Conservation (phyloP, 1,139 yeast genomes). For the Geotrichum phurueaensis region DNA sequence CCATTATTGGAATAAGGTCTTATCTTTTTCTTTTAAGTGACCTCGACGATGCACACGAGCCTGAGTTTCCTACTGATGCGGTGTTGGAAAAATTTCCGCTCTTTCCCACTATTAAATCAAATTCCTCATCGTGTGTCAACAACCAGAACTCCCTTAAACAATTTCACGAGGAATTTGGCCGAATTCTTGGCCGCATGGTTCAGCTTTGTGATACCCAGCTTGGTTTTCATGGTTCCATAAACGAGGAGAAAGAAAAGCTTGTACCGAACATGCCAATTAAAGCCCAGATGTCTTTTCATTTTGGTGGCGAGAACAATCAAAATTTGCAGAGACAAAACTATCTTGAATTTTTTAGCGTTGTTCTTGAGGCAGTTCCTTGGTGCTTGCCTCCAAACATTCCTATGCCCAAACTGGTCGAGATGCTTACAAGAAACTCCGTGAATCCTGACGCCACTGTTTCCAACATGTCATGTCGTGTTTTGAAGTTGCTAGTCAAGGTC, state of each 20-base stretch:
- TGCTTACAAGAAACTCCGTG: slow-evolving; percentile 67
- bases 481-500: slow-evolving; percentile 59
- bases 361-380: slow-evolving; percentile 67
- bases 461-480: slow-evolving; percentile 54
- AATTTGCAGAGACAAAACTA: slow-evolving; percentile 35
- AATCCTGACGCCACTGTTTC: slow-evolving; percentile 61
- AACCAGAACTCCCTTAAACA: slow-evolving; percentile 28
- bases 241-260: slow-evolving; percentile 22
- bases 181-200: slow-evolving; percentile 53
- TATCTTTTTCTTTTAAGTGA: slow-evolving; percentile 68
- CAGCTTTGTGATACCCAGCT: slow-evolving; percentile 49
- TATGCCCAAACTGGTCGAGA: slow-evolving; percentile 61
- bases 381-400: slow-evolving; percentile 50
- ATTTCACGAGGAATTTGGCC: slow-evolving; percentile 68
- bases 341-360: slow-evolving; percentile 60
- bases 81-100: slow-evolving; percentile 15
- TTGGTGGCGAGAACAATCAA: slow-evolving; percentile 35
- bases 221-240: slow-evolving; percentile 25
- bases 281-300: slow-evolving; percentile 46
- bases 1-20: slow-evolving; percentile 63
- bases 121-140: slow-evolving; percentile 14
- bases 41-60: slow-evolving; percentile 49
- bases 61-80: slow-evolving; percentile 59
- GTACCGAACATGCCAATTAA: slow-evolving; percentile 15
- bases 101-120: slow-evolving; percentile 15